Base-by-base conservation (phyloP, 164 flowering plant species). In the Magnolia sinica region DNA sequence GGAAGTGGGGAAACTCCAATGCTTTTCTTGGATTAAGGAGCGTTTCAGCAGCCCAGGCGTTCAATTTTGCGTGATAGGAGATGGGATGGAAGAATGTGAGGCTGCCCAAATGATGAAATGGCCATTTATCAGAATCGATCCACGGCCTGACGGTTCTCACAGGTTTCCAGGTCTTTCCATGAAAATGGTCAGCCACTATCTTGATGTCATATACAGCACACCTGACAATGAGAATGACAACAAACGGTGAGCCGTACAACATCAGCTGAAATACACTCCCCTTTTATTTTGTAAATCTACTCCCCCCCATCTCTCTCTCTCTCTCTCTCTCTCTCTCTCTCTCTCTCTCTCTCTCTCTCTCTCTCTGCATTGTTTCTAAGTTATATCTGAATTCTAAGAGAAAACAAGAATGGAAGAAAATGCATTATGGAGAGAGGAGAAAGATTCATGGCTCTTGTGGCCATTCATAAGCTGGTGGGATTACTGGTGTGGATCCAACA, bases 31-130 rank as follows among this genome's bases (percentile, higher is more conserved):
- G 96, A 88, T 94, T 84, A 89, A 86, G 76, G 90, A 90, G 68
- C 94, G 95, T 2, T 96, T 87, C 73, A 77, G 71, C 51, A 70
- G 82, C 73, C 87, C 88, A 27, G 86, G 85, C 76, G 84, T 85
- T 68, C 89, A 78, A 71, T 96, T 94, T 75, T 96, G 99, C 72
- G 99, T 84, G 27, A 92, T 96, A 71, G 99, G 99, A 10, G 95
- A 96, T 80, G 98, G 99, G 22, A 87, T 88, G 91, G 99, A 94
- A 82, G 99, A 96, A 84, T 90, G 98, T 78, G 92, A 87, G 80
- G 98, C 97, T 64, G 97, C 99, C 50, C 79, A 94, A 73, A 13
- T 83, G 59, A 86, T 94, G 94, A 84, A 73, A 74, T 96, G 99
- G 99, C 99, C 99, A 13, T 91, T 90, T 76, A 85, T 94, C 29